Conservation (phyloP, 495 filamentous ascomycete species). For the Penicillium riverlandense region DNA sequence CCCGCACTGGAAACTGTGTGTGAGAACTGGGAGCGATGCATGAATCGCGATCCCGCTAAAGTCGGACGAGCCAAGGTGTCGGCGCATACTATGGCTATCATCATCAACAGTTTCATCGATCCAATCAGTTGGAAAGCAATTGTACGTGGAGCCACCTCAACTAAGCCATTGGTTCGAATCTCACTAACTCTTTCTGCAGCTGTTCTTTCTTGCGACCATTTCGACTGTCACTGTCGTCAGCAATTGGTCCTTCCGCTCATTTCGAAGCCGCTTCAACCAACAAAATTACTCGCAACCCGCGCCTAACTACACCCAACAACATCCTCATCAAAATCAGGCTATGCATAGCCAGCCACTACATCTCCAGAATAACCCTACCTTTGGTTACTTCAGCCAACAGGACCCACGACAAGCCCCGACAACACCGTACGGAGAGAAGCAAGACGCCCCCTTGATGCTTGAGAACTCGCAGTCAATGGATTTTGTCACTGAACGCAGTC, state of each 20-base stretch:
- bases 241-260: conserved; percentile 42
- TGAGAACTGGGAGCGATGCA: conserved; percentile 75
- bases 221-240: conserved; percentile 35
- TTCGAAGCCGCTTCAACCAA: conserved; percentile 31
- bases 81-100: conserved; percentile 75
- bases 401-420: conserved; percentile 6
- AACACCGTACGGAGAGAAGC: conserved; percentile 14
- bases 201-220: conserved; percentile 36
- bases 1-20: conserved; percentile 71
- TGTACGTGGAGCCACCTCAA: conserved; percentile 31
- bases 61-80: conserved; percentile 61
- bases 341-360: conserved; percentile 16
- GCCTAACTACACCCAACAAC: conserved; percentile 13
- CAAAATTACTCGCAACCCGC: conserved; percentile 22
- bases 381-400: conserved; percentile 20
- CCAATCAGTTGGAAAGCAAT: conserved; percentile 68
- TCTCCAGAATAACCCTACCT: conserved; percentile 18
- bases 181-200: conserved; percentile 18
- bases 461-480: conserved; percentile 24
- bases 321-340: conserved; percentile 16
- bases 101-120: conserved; percentile 66
- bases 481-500: conserved; percentile 29
- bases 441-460: conserved; percentile 27
- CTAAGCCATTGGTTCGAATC: neutral
- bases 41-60: conserved; percentile 63